Conservation (phyloP, 176 grass and related monocot genomes). For the Avena eriantha region DNA sequence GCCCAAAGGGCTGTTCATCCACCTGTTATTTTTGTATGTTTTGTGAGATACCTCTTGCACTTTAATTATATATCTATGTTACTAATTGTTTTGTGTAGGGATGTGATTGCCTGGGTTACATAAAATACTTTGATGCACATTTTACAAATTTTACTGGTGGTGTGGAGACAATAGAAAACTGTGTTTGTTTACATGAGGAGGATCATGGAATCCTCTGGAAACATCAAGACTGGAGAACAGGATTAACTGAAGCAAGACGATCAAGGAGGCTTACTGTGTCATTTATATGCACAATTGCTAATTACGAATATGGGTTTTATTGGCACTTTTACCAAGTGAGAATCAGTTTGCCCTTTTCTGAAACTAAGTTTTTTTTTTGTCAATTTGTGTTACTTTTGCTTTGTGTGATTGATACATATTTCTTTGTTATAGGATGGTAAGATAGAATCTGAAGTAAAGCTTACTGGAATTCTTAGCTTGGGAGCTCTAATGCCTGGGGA, state of each 20-base stretch:
- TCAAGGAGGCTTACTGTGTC: slow-evolving; percentile 97
- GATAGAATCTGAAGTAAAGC: slow-evolving; percentile 99
- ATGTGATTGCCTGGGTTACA: slow-evolving; percentile 96
- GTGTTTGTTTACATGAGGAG: slow-evolving; percentile 98
- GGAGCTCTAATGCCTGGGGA: slow-evolving; percentile 96
- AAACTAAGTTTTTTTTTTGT: neutral
- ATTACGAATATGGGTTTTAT: slow-evolving; percentile 98
- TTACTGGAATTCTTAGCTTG: slow-evolving; percentile 98
- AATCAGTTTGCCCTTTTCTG: slow-evolving; percentile 10
- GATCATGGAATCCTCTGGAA: slow-evolving; percentile 99
- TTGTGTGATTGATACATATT: slow-evolving; percentile 4
- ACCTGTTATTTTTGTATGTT: neutral
- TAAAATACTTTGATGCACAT: slow-evolving; percentile 99
- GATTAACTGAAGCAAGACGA: slow-evolving; percentile 95
- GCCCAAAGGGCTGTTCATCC: neutral
- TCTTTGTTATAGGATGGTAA: slow-evolving; percentile 82
- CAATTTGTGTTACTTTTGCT: neutral
- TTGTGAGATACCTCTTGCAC: neutral
- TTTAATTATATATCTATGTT: neutral
- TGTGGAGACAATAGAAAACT: slow-evolving; percentile 97
- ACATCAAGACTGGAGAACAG: slow-evolving; percentile 99
- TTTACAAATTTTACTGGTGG: slow-evolving; percentile 97
- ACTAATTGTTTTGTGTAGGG: slow-evolving; percentile 56
- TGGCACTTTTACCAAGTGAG: slow-evolving; percentile 90
- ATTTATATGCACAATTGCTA: slow-evolving; percentile 98